A percentile compares a stretch with the other conserved stretches of the same genome.
phyloP scores from a whole-genome alignment of 2,329 filamentous ascomycete genomes.

The Emydomyces testavorans region DNA sequence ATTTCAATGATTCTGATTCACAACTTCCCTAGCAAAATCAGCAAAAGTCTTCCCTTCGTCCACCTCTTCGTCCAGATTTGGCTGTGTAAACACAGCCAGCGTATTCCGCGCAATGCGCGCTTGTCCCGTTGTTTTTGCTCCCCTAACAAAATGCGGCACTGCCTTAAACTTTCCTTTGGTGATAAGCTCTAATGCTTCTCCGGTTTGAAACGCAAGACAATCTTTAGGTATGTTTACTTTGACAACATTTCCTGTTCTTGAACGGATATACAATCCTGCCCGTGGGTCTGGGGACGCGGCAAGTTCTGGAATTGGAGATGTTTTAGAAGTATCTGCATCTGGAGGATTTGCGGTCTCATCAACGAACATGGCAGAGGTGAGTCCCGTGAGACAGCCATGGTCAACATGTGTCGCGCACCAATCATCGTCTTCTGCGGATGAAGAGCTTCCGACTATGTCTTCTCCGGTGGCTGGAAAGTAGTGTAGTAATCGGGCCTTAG shows the following conservation, averaged over 20 bases:
- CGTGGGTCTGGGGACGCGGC: constrained; percentile 64
- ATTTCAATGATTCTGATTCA: constrained; percentile 59
- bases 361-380: constrained; percentile 93
- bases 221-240: constrained; percentile 86
- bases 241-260: constrained; percentile 66
- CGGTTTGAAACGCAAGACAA: constrained; percentile 92
- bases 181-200: constrained; percentile 81
- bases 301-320: constrained; percentile 52
- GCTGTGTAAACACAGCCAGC: constrained; percentile 92
- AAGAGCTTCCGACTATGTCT: background rate
- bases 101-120: constrained; percentile 65
- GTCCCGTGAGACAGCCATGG: constrained; percentile 83
- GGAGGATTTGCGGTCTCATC: constrained; percentile 49
- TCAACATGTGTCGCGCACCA: constrained; percentile 78
- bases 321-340: constrained; percentile 29
- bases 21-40: constrained; percentile 66
- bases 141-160: constrained; percentile 89
- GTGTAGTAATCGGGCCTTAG: constrained; percentile 82
- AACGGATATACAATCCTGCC: constrained; percentile 88
- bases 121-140: constrained; percentile 48
- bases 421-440: constrained; percentile 52
- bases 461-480: constrained; percentile 56
- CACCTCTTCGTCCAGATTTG: constrained; percentile 65
- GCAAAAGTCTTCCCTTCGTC: constrained; percentile 63
- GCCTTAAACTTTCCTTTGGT: constrained; percentile 85